Base-by-base conservation (phyloP, 2,329 filamentous ascomycete species). In the Pleurostoma richardsiae region DNA sequence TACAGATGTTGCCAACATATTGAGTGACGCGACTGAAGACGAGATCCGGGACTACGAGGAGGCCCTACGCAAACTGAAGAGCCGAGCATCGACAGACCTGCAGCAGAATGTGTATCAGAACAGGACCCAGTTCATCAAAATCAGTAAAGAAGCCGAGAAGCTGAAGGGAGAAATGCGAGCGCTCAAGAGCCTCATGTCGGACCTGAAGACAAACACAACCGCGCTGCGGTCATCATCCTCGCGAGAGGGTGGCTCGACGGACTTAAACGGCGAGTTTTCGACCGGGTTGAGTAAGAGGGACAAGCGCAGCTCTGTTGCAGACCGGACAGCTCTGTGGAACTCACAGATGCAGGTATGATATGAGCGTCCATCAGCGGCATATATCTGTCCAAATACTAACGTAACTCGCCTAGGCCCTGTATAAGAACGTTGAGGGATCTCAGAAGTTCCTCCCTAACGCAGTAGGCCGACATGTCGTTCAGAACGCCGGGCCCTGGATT, bases 71-170 rank as follows among this genome's bases (percentile, higher is more conserved):
- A 86, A 85, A 57, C 75, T 94, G 47, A 92, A 92, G 66, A 79
- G 79, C 54, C 82, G 88, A 47, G 90, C 90, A 6, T 85, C 86
- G 4, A 78, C 83, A 42, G 91, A 97, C 57, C 75, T 99, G 27
- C 92, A 97, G 66, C 89, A 95, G 61, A 97, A 91, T 67, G 87
- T 99, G 43, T 92, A 95, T 68, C 91, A 96, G 66, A 99, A 99
- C 67, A 84, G 94, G 42, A 95, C 90, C 0, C 94, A 97, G 60
- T 99, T 99, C 62, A 97, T 99, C 74, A 95, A 95, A 68, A 97
- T 99, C 66, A 96, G 91, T 64, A 96, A 97, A 68, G 94, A 99
- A 70, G 94, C 95, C 2, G 94, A 99, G 68, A 96, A 96, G 71
- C 81, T 99, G 48, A 97, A 97, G 69, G 82, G 83, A 46, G 94